phyloP scores from a whole-genome alignment of 305 asterid species.

The Solanum chacoense region DNA sequence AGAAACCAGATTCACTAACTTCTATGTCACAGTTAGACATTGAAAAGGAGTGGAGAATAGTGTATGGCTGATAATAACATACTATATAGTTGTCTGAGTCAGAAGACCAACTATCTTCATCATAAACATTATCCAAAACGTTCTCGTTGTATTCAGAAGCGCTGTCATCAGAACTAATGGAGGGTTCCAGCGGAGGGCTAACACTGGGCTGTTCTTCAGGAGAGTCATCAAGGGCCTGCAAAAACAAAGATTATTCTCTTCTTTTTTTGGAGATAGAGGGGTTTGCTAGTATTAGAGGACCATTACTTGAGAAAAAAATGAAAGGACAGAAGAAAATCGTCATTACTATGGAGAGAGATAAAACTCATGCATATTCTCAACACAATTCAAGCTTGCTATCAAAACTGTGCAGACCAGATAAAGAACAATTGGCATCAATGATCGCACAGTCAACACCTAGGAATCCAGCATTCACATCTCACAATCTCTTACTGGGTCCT shows the following conservation, averaged over 20 bases:
- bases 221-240: slow-evolving; percentile 56
- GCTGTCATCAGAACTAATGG: slow-evolving; percentile 29
- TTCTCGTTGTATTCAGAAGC: slow-evolving; percentile 45
- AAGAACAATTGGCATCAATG: background rate
- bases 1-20: background rate
- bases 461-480: background rate
- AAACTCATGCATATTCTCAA: background rate
- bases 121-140: slow-evolving; percentile 29
- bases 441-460: background rate
- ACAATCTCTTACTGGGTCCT: background rate
- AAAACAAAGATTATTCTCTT: background rate
- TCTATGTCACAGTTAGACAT: background rate
- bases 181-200: slow-evolving; percentile 17
- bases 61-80: slow-evolving; percentile 11
- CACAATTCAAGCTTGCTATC: background rate
- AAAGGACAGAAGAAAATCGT: background rate
- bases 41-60: background rate
- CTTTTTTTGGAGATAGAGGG: background rate
- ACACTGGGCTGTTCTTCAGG: slow-evolving; percentile 12
- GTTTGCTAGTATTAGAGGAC: background rate
- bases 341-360: background rate
- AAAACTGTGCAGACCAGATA: background rate
- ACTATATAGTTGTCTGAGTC: slow-evolving; percentile 30
- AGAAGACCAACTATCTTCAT: slow-evolving; percentile 36
- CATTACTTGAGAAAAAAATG: background rate